Conservation (phyloP, 805 yeast genomes). For the Candida cerambycidarum region DNA sequence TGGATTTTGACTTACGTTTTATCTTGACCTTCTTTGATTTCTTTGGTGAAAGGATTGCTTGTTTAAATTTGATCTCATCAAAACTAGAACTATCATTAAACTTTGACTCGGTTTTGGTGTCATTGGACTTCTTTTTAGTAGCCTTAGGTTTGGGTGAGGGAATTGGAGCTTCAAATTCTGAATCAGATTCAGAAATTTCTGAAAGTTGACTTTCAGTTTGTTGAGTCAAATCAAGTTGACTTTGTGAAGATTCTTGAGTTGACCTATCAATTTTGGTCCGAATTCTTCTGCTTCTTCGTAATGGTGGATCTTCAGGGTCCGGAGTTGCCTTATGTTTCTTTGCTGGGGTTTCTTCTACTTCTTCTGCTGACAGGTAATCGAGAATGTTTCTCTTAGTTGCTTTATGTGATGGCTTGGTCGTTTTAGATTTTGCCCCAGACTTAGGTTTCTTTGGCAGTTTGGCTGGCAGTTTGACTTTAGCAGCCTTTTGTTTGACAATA, state of each 20-base stretch:
- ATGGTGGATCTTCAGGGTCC: background rate
- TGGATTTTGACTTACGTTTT: constrained; percentile 2
- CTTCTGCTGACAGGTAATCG: constrained; percentile 3
- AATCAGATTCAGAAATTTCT: background rate
- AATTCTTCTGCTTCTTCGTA: constrained; percentile 7
- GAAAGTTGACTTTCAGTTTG: background rate
- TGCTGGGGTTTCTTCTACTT: background rate
- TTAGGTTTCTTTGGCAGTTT: too few relatives aligned
- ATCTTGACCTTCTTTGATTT: constrained; percentile 23
- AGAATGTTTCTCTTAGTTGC: constrained; percentile 3
- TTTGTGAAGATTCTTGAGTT: constrained; percentile 1
- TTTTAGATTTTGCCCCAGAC: background rate
- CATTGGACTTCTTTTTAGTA: background rate
- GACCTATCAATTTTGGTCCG: background rate
- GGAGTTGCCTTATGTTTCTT: background rate
- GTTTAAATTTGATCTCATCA: constrained; percentile 17
- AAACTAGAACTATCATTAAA: constrained; percentile 11
- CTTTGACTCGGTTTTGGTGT: background rate
- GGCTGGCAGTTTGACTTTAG: too few relatives aligned
- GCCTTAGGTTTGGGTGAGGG: background rate
- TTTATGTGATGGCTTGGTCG: background rate
- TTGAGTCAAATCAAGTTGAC: background rate
- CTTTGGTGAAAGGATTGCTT: constrained; percentile 22
- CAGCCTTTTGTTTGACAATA: too few relatives aligned
- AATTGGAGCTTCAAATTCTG: background rate